These are phyloP conservation scores for Malania oleifera DNA, from an alignment of 164 flowering plant genomes.

Conservation along the genomic window DNA sequence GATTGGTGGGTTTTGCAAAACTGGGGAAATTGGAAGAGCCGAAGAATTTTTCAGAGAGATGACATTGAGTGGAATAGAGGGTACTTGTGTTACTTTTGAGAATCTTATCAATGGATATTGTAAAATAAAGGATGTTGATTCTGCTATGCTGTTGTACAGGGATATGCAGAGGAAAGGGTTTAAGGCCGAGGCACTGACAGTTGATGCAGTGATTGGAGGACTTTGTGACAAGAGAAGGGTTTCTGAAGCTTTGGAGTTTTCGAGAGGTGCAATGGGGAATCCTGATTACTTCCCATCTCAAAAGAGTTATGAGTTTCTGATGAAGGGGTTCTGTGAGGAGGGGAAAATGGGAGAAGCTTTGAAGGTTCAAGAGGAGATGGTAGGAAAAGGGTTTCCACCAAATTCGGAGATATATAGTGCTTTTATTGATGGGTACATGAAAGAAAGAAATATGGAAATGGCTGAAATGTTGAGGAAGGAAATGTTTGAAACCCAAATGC, in stretches of 20 bases:
- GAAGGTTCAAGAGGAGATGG: conserved; percentile 78
- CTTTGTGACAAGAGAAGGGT: conserved; percentile 40
- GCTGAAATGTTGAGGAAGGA: conserved; percentile 49
- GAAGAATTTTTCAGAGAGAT: conserved; percentile 61
- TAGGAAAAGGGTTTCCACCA: conserved; percentile 61
- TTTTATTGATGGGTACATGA: conserved; percentile 56
- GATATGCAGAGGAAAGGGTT: conserved; percentile 57
- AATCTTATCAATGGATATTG: conserved; percentile 72
- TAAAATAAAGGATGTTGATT: conserved; percentile 42
- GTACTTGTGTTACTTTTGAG: conserved; percentile 55
- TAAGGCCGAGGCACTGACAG: conserved; percentile 39
- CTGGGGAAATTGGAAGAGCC: conserved; percentile 43
- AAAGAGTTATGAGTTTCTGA: conserved; percentile 43
- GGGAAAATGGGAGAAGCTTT: conserved; percentile 70
- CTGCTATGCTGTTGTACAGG: conserved; percentile 48
- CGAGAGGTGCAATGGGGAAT: conserved; percentile 27
- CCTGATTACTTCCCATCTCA: conserved; percentile 26
- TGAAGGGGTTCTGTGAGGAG: conserved; percentile 53
- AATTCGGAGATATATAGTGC: conserved; percentile 43
- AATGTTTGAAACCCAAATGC: conserved; percentile 26
- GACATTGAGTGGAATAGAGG: conserved; percentile 47
- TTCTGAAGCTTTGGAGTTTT: conserved; percentile 40
- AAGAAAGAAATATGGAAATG: conserved; percentile 43
- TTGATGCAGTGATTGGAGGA: conserved; percentile 37
- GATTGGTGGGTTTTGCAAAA: conserved; percentile 57